Base-by-base conservation (phyloP, 1,284 basidiomycete genomes). In the Erythrobasidium hasegawianum region DNA sequence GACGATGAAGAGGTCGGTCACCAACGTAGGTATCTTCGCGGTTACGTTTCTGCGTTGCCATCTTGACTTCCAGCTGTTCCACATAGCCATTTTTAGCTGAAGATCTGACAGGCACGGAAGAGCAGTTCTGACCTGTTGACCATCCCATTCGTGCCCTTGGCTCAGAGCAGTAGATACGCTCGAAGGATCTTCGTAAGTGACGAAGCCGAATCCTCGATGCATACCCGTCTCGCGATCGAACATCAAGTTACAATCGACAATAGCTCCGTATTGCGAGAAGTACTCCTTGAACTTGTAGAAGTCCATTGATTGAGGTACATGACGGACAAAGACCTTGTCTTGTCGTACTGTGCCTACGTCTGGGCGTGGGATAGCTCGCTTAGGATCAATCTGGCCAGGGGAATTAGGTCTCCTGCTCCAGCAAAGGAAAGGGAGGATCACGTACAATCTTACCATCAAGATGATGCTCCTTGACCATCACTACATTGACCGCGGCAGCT, bases 231-330 rank as follows among this genome's bases (percentile, higher is more conserved):
- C 92, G 59, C 93, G 88, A 79, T 99, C 96, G 74, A 97, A 84
- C 96, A 99, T 98, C 74, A 98, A 91, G 0, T 93, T 97, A 57
- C 94, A 92, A 77, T 98, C 95, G 74, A 94, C 87, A 69, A 99
- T 91, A 72, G 86, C 87, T 68, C 95, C 96, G 74, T 81, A 84
- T 75, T 94, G 89, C 49, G 86, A 85, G 78, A 97, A 95, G 80
- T 89, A 96, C 67, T 87, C 84, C 70, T 89, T 86, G 86, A 98
- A 91, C 7, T 87, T 89, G 72, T 96, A 92, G 22, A 89, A 90
- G 7, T 94, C 97, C 52, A 96, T 92, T 59, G 85, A 86, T 20
- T 89, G 86, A 0, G 95, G 89, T 7, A 99, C 83, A 41, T 94
- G 93, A 58, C 96, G 94, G 57, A 98, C 94, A 76, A 99, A 99